phyloP scores from a whole-genome alignment of 2,329 filamentous ascomycete species.

The Nannizziopsis arthrosporioides region DNA sequence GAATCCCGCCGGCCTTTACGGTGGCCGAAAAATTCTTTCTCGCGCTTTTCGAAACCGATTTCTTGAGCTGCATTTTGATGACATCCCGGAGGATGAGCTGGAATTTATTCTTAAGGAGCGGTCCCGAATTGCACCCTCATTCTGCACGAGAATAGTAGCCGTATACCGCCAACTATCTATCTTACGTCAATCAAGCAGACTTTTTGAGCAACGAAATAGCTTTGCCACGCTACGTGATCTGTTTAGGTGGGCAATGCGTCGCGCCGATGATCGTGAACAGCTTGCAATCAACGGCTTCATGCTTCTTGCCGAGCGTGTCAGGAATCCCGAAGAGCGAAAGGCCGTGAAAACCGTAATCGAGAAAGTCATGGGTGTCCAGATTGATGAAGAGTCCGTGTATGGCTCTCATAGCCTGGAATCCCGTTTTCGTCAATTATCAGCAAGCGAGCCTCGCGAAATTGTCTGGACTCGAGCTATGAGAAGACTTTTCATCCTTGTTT shows the following conservation, averaged over 20 bases:
- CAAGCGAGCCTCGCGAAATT: constrained; percentile 38
- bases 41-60: constrained; percentile 95
- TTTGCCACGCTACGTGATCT: constrained; percentile 93
- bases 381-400: constrained; percentile 66
- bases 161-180: constrained; percentile 90
- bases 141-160: constrained; percentile 79
- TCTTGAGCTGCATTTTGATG: constrained; percentile 91
- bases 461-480: constrained; percentile 97
- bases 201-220: constrained; percentile 95
- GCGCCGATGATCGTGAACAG: constrained; percentile 74
- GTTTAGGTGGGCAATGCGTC: constrained; percentile 84
- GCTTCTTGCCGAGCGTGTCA: constrained; percentile 85
- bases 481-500: constrained; percentile 78
- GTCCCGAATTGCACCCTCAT: constrained; percentile 79
- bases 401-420: constrained; percentile 47
- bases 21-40: constrained; percentile 83
- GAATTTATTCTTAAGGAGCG: constrained; percentile 82
- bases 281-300: constrained; percentile 90
- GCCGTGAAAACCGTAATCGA: constrained; percentile 85
- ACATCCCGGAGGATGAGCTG: constrained; percentile 90
- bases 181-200: constrained; percentile 72
- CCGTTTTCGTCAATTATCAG: constrained; percentile 36
- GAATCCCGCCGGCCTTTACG: constrained; percentile 90
- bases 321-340: constrained; percentile 73
- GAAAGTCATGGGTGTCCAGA: constrained; percentile 72